phyloP scores from a whole-genome alignment of 1,139 yeast species.

The Zygosaccharomyces pseudobailii region DNA sequence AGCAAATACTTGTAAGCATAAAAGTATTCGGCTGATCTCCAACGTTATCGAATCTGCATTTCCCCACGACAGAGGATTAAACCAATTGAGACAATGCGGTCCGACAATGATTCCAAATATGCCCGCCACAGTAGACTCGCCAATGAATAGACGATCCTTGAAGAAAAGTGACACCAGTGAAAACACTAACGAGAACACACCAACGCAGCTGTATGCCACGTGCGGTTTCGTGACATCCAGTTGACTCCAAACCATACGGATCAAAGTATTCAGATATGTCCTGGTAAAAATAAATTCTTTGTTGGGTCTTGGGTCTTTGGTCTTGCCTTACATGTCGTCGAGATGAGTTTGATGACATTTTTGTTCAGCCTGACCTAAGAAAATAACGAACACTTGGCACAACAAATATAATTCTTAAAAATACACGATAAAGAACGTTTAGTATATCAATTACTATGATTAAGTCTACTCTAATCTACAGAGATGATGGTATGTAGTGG shows the following conservation, averaged over 20 bases:
- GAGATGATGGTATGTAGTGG: slow-evolving; percentile 63
- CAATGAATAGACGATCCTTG: slow-evolving; percentile 83
- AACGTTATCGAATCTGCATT: slow-evolving; percentile 80
- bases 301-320: too few relatives aligned
- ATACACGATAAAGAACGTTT: not conserved
- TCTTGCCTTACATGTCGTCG: not conserved
- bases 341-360: not conserved
- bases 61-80: slow-evolving; percentile 87
- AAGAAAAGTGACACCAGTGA: slow-evolving; percentile 85
- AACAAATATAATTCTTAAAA: not conserved
- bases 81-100: slow-evolving; percentile 89
- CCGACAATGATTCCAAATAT: slow-evolving; percentile 89
- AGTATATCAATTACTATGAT: slow-evolving; percentile 43
- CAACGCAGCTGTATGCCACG: slow-evolving; percentile 88
- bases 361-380: not conserved
- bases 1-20: slow-evolving; percentile 92
- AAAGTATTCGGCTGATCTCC: slow-evolving; percentile 80
- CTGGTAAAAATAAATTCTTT: too few relatives aligned
- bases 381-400: not conserved
- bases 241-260: slow-evolving; percentile 36
- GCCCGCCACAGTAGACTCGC: slow-evolving; percentile 96
- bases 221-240: slow-evolving; percentile 56
- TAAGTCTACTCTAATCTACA: slow-evolving; percentile 64
- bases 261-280: too few relatives aligned
- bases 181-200: slow-evolving; percentile 81